Base-by-base conservation (phyloP, 2,329 filamentous ascomycete genomes). In the Phyllosticta ampelicida region DNA sequence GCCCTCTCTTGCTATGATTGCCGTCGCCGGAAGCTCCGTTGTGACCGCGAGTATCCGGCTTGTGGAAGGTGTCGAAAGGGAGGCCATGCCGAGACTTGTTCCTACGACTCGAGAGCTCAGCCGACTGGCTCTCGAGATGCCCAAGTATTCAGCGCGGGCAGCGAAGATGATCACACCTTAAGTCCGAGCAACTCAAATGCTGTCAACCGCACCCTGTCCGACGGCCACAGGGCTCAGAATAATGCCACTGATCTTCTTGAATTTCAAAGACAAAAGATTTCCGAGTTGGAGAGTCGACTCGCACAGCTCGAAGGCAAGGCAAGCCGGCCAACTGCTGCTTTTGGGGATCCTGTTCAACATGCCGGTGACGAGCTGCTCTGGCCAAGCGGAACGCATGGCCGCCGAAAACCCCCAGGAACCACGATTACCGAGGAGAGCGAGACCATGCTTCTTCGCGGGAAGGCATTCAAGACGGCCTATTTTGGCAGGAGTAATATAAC, bases 1-100 rank as follows among this genome's bases (percentile, higher is more conserved):
- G 75, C 76, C 16, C 64, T 77, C 9, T 77, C 75, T 2, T 77
- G 75, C 61, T 75, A 73, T 61, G 72, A 75, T 11, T 77, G 75
- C 66, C 71, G 75, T 54, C 70, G 70, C 50, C 68, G 75, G n/a
- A 77, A 77, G 62, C 71, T 77, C 62, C 75, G 76, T 62, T 77
- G 75, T 62, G 75, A 77, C 62, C 72, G 75, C 48, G 67, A 71
- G 4, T 71, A 73, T 61, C 75, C 75, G 30, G 70, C 75, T 2
- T 77, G 75, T 58, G 70, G 72, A 44, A 67, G 75, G 49, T 77
- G 75, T 58, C 68, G 71, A 20, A 76, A 71, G 61, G 72, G 73
- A 51, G 75, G 75, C 50, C 66, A 75, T 60, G 67, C 71, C 5
- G 67, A 72, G 9, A 69, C 71, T 51, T 77, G 75, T 60, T 67